A percentile compares a stretch with the other conserved stretches of the same genome.
Conservation (phyloP, 2,329 filamentous ascomycete species). For the Dothidotthia symphoricarpi region DNA sequence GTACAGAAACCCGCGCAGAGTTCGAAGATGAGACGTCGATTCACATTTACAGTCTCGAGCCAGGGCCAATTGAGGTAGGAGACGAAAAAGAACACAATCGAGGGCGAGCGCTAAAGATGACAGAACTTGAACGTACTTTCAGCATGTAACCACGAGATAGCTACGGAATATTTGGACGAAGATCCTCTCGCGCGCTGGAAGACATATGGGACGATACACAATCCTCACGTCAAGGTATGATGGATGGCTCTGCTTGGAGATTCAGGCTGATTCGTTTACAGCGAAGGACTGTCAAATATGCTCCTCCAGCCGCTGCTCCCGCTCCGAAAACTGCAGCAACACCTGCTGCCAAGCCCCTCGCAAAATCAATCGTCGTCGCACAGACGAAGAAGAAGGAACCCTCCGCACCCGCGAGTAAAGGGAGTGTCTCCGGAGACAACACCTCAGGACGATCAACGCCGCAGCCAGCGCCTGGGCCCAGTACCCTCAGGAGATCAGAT, state of each 20-base stretch:
- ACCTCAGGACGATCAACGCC: slow-evolving; percentile 37
- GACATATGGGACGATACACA: slow-evolving; percentile 72
- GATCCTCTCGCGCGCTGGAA: slow-evolving; percentile 60
- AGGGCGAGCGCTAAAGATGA: slow-evolving; percentile 42
- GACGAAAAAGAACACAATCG: not conserved
- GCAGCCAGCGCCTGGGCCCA: slow-evolving; percentile 21
- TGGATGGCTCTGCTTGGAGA: too few relatives aligned
- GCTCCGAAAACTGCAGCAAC: slow-evolving; percentile 13
- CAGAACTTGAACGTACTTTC: slow-evolving; percentile 67
- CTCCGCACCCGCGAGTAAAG: slow-evolving; percentile 16
- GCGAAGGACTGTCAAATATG: slow-evolving; percentile 45
- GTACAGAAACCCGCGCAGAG: slow-evolving; percentile 61
- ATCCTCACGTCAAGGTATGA: slow-evolving; percentile 63
- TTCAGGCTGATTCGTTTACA: too few relatives aligned
- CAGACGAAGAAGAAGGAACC: slow-evolving; percentile 24
- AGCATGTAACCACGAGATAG: slow-evolving; percentile 65
- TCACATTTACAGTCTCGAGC: slow-evolving; percentile 82
- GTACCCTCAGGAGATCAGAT: slow-evolving; percentile 34
- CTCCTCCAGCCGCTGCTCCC: slow-evolving; percentile 35
- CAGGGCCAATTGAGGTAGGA: slow-evolving; percentile 63
- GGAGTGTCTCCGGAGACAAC: slow-evolving; percentile 35
- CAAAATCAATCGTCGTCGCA: slow-evolving; percentile 17
- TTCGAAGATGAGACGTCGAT: slow-evolving; percentile 75
- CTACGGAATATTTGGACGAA: slow-evolving; percentile 55
- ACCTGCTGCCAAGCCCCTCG: slow-evolving; percentile 17